Evolutionary conservation across 164 flowering plant species (phyloP).

Genomic region (Chimonanthus praecox): DNA sequence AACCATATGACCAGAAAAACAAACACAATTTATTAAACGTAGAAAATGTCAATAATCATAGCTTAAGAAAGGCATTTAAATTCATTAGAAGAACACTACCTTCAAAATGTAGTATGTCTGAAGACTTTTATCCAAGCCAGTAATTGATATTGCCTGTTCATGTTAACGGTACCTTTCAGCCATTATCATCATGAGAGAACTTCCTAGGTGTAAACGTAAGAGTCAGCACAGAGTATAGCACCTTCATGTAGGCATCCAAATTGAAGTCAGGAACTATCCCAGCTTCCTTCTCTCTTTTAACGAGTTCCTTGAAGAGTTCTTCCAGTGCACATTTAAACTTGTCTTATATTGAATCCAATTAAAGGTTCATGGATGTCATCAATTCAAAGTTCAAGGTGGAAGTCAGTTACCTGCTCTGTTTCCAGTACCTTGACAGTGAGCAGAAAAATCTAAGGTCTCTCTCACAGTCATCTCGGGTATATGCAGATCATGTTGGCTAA

Average conservation of each 20-base stretch:
- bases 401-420: conserved; percentile 30
- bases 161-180: not conserved
- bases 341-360: not conserved
- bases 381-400: not conserved
- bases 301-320: conserved; percentile 55
- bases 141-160: conserved; percentile 44
- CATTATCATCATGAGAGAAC: not conserved
- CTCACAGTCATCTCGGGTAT: conserved; percentile 58
- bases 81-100: conserved; percentile 19
- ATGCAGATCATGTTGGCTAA: conserved; percentile 51
- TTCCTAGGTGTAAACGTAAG: not conserved
- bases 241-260: conserved; percentile 69
- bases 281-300: conserved; percentile 50
- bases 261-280: conserved; percentile 62
- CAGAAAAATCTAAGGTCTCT: conserved; percentile 64
- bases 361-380: not conserved
- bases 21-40: no score
- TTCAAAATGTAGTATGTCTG: conserved; percentile 66
- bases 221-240: conserved; percentile 3
- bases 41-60: not conserved
- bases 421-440: conserved; percentile 54
- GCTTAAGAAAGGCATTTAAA: no score
- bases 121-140: conserved; percentile 41
- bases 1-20: no score
- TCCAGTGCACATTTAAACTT: not conserved